Evolutionary conservation across 176 grass and related monocot genomes (phyloP).

Genomic region (Rhipidocladum racemiflorum): DNA sequence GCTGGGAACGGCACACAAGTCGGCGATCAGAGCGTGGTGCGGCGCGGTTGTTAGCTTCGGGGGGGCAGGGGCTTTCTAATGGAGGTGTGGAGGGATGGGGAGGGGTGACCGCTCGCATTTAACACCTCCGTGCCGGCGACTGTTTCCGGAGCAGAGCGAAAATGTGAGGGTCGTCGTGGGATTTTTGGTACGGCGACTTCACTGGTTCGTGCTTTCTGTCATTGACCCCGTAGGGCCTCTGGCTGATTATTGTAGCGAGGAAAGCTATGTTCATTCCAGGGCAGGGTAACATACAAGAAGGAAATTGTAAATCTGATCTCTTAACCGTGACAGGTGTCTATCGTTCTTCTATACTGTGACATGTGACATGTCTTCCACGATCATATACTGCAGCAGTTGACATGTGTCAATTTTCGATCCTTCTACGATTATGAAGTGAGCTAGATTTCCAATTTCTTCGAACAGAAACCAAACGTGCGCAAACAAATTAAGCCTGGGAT

Average conservation of each 20-base stretch:
- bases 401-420: no score
- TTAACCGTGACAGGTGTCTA: no score
- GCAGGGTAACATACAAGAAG: no score
- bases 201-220: neutral
- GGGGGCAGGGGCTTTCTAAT: no score
- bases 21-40: neutral
- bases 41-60: neutral
- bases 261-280: neutral
- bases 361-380: no score
- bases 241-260: neutral
- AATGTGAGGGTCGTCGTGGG: neutral
- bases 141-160: neutral
- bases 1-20: neutral
- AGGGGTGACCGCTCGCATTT: neutral
- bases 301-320: no score
- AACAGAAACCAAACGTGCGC: no score
- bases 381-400: no score
- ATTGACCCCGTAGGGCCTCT: neutral
- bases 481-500: no score
- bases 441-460: no score
- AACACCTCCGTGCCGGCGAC: neutral
- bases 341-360: no score
- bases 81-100: neutral
- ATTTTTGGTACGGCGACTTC: neutral
- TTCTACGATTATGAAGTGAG: no score